Evolutionary conservation across 2,329 filamentous ascomycete species (phyloP), one percentile per base, ranked within the genome.

Genomic region (Claviceps sp.): DNA sequence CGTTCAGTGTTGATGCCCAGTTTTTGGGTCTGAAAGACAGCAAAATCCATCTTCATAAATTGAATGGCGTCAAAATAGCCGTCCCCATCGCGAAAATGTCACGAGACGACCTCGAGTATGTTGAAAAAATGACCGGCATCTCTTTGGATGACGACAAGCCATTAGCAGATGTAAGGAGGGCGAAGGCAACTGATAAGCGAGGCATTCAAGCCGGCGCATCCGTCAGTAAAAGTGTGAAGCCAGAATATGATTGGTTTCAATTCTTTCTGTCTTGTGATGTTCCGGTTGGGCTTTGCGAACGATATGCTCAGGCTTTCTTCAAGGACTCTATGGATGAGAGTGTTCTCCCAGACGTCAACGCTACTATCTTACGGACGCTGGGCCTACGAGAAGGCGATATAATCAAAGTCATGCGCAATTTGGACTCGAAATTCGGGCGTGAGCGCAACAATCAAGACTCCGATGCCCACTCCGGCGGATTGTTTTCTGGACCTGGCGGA

Each of bases 371-470:
- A 47, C 83, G 93, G 42, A 95, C 86, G 14, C 72, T 98, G 43
- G 93, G 93, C n/a, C 69, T 98, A 48, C 90, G 94, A 55, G 93
- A 97, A 68, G 93, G 93, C 26, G 93, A 98, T 66, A 95, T 96
- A 54, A 81, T 98, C 61, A 90, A 95, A 56, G 87, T 98, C 6
- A 96, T 93, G 82, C 90, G 91, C 57, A 80, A 79, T 60, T 69
- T 98, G 52, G 91, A 98, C 66, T 78, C 75, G 63, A 93, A 88
- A 64, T 95, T 80, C 63, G 79, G 77, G 48, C 84, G 90, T 40
- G 79, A 63, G 38, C 65, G 66, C 8, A 62, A 56, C 22, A 81
- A 79, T 59, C 72, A 74, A 53, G 78, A 78, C 52, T 79, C 75
- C n/a, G 82, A 84, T 54, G 77, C 76, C 18, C 78, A 74, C 18